Base-by-base conservation (phyloP, 352 stramenopile genomes). In the Pythium aristosporum region DNA sequence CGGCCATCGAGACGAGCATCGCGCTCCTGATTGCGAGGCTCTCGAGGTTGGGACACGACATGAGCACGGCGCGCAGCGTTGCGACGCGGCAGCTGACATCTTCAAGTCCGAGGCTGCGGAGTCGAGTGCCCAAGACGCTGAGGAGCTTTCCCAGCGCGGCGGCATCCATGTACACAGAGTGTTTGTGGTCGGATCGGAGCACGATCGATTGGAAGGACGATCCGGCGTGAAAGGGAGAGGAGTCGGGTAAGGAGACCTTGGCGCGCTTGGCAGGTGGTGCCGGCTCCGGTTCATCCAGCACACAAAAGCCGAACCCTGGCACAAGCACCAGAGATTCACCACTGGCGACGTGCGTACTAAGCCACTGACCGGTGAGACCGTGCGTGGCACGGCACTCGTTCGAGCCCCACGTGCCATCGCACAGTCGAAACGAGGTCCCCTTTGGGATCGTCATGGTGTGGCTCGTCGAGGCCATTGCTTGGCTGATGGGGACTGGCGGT, bases 181-280 rank as follows among this genome's bases (percentile, higher is more conserved):
- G 25, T 30, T 30, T 30, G 25, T 39, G 28, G 13, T 12, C 20
- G 7, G 50, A 11, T 7, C 10, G 30, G 16, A 57, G 30, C 16
- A 57, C 32, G 32, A 57, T 57, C 32, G 50, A 57, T 11, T 57
- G 32, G 32, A 57, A 44, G 18, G 32, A 34, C 10, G 50, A 44
- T n/a, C 32, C 34, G 10, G 15, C 28, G 16, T 11, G 0, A 2
- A 25, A 20, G n/a, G 12, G 32, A 30, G 5, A 30, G 25, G 25
- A 30, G 18, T 2, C 34, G 11, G 18, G 4, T 32, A 32, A 57
- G 3, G 5, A 18, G 7, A 30, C 25, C 25, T 46, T 57, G 5
- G 7, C 15, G 1, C 50, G 50, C 18, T 57, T 57, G 5, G 50
- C 1, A 12, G 50, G 16, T 23, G 30, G 50, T 32, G 28, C 50